Base-by-base conservation (phyloP, 2,329 filamentous ascomycete genomes). In the Teratosphaeria nubilosa region DNA sequence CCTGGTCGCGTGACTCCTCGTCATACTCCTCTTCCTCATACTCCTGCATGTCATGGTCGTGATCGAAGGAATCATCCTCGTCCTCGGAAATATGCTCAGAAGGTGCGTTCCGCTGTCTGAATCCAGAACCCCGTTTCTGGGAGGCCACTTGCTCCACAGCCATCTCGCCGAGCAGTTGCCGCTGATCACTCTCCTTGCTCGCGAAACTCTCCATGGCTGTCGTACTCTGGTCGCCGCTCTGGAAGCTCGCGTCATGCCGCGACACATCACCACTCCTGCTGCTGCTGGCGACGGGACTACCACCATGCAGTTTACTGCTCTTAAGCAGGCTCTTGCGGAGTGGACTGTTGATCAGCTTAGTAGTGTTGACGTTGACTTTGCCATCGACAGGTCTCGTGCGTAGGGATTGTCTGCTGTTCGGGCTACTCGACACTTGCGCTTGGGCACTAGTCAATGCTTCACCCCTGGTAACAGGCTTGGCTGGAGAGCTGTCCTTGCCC, bases 121-220 rank as follows among this genome's bases (percentile, higher is more conserved):
- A 41, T 5, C 11, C 34, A 14, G 34, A 41, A n/a, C 5, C 13
- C 34, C 34, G 34, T 11, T 41, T 41, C 13, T 41, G 34, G 5
- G 34, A 58, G 51, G 13, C 37, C 54, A 27, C 41, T 50, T 25
- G 51, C 52, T 22, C 45, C 25, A 31, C 51, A 24, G 16, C 55
- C 56, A 65, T 61, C 60, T 71, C 68, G 31, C 53, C 51, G 0
- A 67, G 59, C 25, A 70, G 57, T 56, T 70, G 69, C 32, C 65
- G 60, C n/a, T 68, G 66, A 60, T 71, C 67, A 34, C 61, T 64
- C 13, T 65, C 65, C 45, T 68, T 67, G 60, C 67, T 69, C 24
- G 37, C 54, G 27, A 61, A 59, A 45, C 63, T 65, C 52, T 65
- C 59, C 52, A 56, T 60, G n/a, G 62, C 25, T 54, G 32, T 58